Conservation (phyloP, 768 basidiomycete species). For the Suillus ampliporus region DNA sequence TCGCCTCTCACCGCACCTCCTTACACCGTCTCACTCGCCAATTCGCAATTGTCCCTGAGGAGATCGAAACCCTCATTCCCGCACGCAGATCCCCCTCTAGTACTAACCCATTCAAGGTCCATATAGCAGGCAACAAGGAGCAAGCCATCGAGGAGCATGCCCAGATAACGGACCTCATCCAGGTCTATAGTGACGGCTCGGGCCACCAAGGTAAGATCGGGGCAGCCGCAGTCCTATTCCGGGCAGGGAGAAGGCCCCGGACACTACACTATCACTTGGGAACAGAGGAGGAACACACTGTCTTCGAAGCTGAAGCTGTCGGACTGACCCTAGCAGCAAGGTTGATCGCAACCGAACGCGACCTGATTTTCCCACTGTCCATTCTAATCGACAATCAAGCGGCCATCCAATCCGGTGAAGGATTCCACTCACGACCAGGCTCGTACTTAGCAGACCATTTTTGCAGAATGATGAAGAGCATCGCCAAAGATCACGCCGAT, state of each 20-base stretch:
- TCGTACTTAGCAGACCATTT: neutral
- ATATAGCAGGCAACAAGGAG: neutral
- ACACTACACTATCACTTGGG: slow-evolving; percentile 13
- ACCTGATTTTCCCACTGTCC: slow-evolving; percentile 6
- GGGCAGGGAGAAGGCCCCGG: neutral
- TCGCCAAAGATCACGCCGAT: rapidly evolving
- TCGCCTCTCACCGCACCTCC: neutral
- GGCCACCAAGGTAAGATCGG: slow-evolving; percentile 9
- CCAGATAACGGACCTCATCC: rapidly evolving
- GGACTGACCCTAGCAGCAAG: slow-evolving; percentile 17
- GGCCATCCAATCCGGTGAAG: slow-evolving; percentile 13
- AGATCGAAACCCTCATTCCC: neutral
- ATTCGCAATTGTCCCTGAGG: neutral
- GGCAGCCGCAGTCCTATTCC: slow-evolving; percentile 10
- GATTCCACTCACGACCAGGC: neutral
- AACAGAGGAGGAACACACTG: slow-evolving; percentile 7
- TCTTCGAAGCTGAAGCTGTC: slow-evolving; percentile 23
- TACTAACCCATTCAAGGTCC: neutral
- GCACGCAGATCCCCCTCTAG: neutral
- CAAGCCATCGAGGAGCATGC: neutral
- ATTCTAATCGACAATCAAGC: slow-evolving; percentile 21
- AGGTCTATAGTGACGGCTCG: slow-evolving; percentile 24
- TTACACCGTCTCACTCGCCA: neutral
- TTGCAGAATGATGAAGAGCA: neutral
- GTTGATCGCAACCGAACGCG: slow-evolving; percentile 1